phyloP scores from a whole-genome alignment of 345 rosid genomes.

The Eucalyptus victrix region DNA sequence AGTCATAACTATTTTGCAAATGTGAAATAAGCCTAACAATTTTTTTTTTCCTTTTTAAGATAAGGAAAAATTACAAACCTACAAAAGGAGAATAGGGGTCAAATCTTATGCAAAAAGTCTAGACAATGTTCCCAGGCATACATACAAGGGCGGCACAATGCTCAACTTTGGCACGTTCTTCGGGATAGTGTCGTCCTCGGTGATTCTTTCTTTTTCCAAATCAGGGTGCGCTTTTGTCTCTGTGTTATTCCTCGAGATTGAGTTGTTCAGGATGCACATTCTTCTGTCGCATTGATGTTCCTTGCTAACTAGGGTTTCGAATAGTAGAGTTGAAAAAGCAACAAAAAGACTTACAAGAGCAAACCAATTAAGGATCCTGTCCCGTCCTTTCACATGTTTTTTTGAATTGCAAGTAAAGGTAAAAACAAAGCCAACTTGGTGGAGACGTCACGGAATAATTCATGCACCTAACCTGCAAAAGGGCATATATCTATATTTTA shows the following conservation, averaged over 20 bases:
- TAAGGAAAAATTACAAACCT: background rate
- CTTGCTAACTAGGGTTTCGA: background rate
- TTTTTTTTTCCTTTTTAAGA: background rate
- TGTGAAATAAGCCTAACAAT: background rate
- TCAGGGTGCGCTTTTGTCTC: background rate
- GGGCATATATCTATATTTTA: background rate
- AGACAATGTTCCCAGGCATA: background rate
- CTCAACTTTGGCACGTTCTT: background rate
- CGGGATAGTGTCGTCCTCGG: background rate
- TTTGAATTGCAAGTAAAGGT: background rate
- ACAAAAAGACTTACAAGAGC: background rate
- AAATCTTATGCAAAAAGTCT: background rate
- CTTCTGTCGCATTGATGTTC: background rate
- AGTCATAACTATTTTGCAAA: background rate
- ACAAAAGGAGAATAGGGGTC: background rate
- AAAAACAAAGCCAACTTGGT: background rate
- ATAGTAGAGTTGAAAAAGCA: background rate
- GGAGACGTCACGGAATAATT: background rate
- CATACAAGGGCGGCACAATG: background rate
- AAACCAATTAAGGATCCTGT: background rate
- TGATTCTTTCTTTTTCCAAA: background rate
- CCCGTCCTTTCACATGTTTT: background rate
- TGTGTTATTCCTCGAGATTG: background rate
- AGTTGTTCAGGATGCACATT: background rate
- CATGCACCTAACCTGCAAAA: background rate